These are phyloP conservation scores for Cucurbita ficifolia DNA, from an alignment of 306 rosid species.

Conservation along the genomic window DNA sequence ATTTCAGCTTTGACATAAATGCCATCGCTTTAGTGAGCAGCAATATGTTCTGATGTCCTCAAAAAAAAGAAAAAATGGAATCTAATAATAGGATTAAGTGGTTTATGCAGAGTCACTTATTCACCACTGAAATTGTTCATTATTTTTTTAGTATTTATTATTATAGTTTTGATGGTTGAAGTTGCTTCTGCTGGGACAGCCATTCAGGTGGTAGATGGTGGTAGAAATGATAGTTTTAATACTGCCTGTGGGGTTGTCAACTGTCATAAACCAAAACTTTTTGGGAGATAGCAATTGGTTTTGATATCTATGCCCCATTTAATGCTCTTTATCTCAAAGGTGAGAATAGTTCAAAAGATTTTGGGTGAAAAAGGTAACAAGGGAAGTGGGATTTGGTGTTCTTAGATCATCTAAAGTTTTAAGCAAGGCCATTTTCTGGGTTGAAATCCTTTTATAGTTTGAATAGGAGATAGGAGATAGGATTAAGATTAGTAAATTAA, in stretches of 20 bases:
- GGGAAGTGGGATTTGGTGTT: constrained; percentile 1
- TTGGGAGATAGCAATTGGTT: constrained; percentile 2
- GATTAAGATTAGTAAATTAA: not conserved
- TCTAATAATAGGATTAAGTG: not conserved
- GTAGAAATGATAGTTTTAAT: constrained; percentile 1
- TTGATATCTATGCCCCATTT: constrained; percentile 3
- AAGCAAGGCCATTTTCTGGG: not conserved
- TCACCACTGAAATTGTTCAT: not conserved
- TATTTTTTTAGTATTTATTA: not conserved
- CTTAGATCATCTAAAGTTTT: not conserved
- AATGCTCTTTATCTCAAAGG: constrained; percentile 2
- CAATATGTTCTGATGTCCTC: not conserved
- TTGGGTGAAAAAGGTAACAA: not conserved
- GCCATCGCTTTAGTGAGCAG: not conserved
- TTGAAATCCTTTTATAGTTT: not conserved
- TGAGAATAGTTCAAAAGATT: not conserved
- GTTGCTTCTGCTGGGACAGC: constrained; percentile 5
- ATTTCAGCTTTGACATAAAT: not conserved
- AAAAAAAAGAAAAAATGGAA: not conserved
- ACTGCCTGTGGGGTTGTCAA: not conserved
- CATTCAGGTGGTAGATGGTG: not conserved
- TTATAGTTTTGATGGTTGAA: constrained; percentile 1
- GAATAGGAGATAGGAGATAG: not conserved
- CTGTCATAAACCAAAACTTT: constrained; percentile 1
- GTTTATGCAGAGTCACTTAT: not conserved